These are phyloP conservation scores for Calonectria henricotiae DNA, from an alignment of 2,329 filamentous ascomycete genomes.

Conservation along the genomic window DNA sequence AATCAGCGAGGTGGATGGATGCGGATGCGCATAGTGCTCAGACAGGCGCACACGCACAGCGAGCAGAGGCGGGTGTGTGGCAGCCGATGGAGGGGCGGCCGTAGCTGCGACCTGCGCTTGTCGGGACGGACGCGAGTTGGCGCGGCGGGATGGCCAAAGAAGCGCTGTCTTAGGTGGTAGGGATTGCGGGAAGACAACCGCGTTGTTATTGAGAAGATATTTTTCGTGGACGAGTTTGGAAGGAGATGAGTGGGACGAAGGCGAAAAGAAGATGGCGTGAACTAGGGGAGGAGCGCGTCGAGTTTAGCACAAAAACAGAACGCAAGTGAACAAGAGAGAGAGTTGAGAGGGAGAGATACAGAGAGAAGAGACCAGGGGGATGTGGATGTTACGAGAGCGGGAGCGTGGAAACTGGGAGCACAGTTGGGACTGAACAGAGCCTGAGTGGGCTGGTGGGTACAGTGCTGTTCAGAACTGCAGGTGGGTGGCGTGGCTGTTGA, in stretches of 20 bases:
- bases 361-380: conserved; percentile 1
- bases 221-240: conserved; percentile 12
- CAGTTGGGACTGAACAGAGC: conserved; percentile 20
- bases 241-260: conserved; percentile 17
- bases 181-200: conserved; percentile 32
- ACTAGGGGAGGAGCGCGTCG: conserved; percentile 23
- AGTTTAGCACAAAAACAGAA: conserved; percentile 15
- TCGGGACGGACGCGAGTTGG: conserved; percentile 50
- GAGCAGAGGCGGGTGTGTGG: conserved; percentile 16
- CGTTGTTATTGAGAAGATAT: conserved; percentile 16
- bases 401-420: conserved; percentile 6
- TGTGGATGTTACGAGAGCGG: conserved; percentile 15
- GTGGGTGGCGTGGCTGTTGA: conserved; percentile 27
- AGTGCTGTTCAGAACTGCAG: conserved; percentile 16
- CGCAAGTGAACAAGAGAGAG: not conserved
- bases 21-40: conserved; percentile 18
- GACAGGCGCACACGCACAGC: conserved; percentile 17
- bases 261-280: conserved; percentile 14
- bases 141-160: conserved; percentile 45
- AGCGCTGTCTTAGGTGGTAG: conserved; percentile 39
- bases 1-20: conserved; percentile 3
- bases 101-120: conserved; percentile 51
- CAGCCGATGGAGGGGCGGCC: conserved; percentile 40
- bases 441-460: conserved; percentile 30
- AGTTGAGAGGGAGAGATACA: not conserved